Conservation (phyloP, 495 filamentous ascomycete species). For the Xylaria castorea region DNA sequence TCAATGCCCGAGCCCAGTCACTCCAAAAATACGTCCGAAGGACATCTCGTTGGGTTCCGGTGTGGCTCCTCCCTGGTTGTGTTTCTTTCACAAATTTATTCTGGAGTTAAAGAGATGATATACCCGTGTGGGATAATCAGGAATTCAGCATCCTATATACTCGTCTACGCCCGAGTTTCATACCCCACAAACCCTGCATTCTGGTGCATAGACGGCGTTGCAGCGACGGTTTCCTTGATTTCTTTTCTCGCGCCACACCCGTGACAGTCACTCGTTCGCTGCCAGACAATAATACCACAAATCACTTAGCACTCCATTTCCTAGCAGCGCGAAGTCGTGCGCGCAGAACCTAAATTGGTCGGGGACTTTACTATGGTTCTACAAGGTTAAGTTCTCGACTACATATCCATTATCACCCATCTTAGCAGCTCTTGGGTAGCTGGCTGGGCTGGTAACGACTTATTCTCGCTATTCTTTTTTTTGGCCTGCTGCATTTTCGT, state of each 20-base stretch:
- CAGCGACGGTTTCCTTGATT: slow-evolving; percentile 21
- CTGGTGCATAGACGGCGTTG: slow-evolving; percentile 32
- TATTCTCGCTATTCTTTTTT: neutral
- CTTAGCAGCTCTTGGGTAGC: neutral
- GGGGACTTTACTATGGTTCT: neutral
- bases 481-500: slow-evolving; percentile 28
- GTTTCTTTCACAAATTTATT: slow-evolving; percentile 19
- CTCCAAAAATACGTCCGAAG: neutral
- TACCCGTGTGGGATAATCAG: slow-evolving; percentile 24
- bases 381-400: neutral
- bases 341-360: neutral
- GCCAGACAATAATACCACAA: neutral
- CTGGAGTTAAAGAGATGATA: slow-evolving; percentile 22
- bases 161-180: slow-evolving; percentile 21
- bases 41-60: neutral
- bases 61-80: neutral
- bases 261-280: neutral
- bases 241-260: slow-evolving; percentile 14
- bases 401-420: neutral
- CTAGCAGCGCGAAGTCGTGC: neutral
- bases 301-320: neutral
- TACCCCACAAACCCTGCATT: slow-evolving; percentile 24
- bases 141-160: slow-evolving; percentile 25
- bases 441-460: neutral
- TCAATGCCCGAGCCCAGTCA: neutral